Evolutionary conservation across 164 flowering plant species (phyloP).

Genomic region (Protea cynaroides): DNA sequence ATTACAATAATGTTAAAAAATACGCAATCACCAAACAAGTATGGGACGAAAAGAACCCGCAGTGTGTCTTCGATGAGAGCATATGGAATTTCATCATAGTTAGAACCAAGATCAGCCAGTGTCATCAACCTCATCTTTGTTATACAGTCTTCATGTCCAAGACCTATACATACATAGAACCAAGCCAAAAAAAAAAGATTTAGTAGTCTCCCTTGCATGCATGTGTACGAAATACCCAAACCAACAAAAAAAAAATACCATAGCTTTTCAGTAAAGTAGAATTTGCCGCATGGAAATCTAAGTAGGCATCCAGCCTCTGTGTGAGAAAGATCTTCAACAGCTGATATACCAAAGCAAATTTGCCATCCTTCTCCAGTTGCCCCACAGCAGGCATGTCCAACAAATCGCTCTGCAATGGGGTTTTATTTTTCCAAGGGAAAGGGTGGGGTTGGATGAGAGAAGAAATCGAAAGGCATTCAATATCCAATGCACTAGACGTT

Average conservation of each 20-base stretch:
- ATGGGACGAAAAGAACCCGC: not conserved
- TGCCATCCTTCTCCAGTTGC: slow-evolving; percentile 87
- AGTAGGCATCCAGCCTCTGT: slow-evolving; percentile 74
- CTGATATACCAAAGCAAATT: slow-evolving; percentile 60
- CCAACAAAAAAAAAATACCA: slow-evolving; percentile 34
- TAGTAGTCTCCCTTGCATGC: not conserved
- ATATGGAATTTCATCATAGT: slow-evolving; percentile 72
- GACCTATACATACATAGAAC: slow-evolving; percentile 40
- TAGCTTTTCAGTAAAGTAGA: slow-evolving; percentile 54
- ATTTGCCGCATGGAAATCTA: slow-evolving; percentile 76
- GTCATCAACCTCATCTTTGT: slow-evolving; percentile 90
- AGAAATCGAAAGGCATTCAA: not conserved
- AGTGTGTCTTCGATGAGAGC: slow-evolving; percentile 67
- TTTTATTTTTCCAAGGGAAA: too few relatives aligned
- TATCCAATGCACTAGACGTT: not conserved
- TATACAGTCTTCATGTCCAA: slow-evolving; percentile 87
- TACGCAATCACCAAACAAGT: not conserved
- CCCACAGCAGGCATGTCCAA: slow-evolving; percentile 83
- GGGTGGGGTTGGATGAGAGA: slow-evolving; percentile 5
- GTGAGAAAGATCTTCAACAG: slow-evolving; percentile 82
- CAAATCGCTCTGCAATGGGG: slow-evolving; percentile 66
- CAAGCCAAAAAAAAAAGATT: slow-evolving; percentile 3
- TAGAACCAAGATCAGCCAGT: slow-evolving; percentile 74
- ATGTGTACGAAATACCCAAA: not conserved
- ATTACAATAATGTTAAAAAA: too few relatives aligned